These are phyloP conservation scores for Karstenula rhodostoma DNA, from an alignment of 2,329 filamentous ascomycete species.

Conservation along the genomic window DNA sequence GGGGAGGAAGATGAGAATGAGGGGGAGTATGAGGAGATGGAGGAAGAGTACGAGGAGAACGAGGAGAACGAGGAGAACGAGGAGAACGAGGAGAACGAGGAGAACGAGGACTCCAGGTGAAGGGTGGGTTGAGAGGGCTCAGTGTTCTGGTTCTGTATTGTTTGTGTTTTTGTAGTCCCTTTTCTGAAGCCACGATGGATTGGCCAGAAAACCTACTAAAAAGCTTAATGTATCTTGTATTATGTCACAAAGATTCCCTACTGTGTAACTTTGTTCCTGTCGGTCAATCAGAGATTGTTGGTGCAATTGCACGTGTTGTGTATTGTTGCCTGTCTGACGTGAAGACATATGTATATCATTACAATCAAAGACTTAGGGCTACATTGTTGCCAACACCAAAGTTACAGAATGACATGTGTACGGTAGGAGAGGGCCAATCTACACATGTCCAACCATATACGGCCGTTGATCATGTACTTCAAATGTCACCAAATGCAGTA, in stretches of 20 bases:
- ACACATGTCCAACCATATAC: background rate
- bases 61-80: background rate
- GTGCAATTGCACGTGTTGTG: too few species aligned
- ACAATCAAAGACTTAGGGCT: background rate
- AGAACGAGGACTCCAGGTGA: background rate
- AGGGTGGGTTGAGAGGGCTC: background rate
- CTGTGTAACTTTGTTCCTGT: too few species aligned
- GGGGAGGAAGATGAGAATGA: background rate
- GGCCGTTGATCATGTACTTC: slow-evolving; percentile 2
- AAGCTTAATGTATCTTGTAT: background rate
- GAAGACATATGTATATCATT: too few species aligned
- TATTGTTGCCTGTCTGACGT: too few species aligned
- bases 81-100: background rate
- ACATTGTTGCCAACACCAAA: background rate
- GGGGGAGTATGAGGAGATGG: background rate
- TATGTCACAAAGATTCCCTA: background rate
- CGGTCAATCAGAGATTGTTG: too few species aligned
- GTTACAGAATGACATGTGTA: background rate
- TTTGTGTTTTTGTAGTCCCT: background rate
- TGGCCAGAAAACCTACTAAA: background rate
- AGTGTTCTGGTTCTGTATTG: background rate
- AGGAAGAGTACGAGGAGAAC: background rate
- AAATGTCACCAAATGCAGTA: background rate
- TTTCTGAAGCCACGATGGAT: background rate
- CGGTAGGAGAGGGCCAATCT: background rate